phyloP scores from a whole-genome alignment of 371 early-diverging fungal species.

The Zopfochytrium polystomum region DNA sequence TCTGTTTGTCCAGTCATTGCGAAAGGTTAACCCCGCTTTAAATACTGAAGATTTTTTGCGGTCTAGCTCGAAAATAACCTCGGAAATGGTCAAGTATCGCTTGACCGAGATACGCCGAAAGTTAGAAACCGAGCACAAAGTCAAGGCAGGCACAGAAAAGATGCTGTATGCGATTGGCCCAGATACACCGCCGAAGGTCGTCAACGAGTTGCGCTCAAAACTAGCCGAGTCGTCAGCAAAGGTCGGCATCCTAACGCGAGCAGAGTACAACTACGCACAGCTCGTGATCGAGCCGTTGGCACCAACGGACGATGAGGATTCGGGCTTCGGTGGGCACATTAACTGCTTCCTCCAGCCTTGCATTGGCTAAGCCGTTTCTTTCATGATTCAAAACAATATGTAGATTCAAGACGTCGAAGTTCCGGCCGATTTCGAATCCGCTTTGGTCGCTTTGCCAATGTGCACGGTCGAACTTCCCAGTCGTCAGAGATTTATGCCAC shows the following conservation, averaged over 20 bases:
- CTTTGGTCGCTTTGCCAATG: slow-evolving; percentile 38
- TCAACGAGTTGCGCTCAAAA: slow-evolving; percentile 33
- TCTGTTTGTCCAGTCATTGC: too few species aligned
- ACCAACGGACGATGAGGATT: slow-evolving; percentile 30
- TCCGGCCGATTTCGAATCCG: slow-evolving; percentile 40
- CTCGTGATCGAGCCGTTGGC: too few species aligned
- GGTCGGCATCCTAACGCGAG: slow-evolving; percentile 34
- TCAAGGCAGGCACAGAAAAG: slow-evolving; percentile 71
- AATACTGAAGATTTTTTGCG: slow-evolving; percentile 34
- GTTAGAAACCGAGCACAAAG: slow-evolving; percentile 82
- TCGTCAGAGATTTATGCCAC: slow-evolving; percentile 39
- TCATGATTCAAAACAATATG: too few species aligned
- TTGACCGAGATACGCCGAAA: slow-evolving; percentile 85
- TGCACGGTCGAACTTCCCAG: slow-evolving; percentile 33
- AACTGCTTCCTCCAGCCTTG: neutral
- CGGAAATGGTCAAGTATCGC: slow-evolving; percentile 81
- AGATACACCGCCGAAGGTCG: slow-evolving; percentile 31
- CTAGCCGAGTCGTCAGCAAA: slow-evolving; percentile 36
- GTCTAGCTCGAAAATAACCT: slow-evolving; percentile 50
- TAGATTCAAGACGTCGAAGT: slow-evolving; percentile 28
- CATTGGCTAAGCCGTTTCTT: too few species aligned
- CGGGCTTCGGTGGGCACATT: slow-evolving; percentile 33
- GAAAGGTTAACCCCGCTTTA: too few species aligned
- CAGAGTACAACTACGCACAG: slow-evolving; percentile 37
- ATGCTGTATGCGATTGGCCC: slow-evolving; percentile 42